A percentile compares a stretch with the other conserved stretches of the same genome.
phyloP scores from a whole-genome alignment of 2,329 filamentous ascomycete species.

The Aureobasidium sp. region DNA sequence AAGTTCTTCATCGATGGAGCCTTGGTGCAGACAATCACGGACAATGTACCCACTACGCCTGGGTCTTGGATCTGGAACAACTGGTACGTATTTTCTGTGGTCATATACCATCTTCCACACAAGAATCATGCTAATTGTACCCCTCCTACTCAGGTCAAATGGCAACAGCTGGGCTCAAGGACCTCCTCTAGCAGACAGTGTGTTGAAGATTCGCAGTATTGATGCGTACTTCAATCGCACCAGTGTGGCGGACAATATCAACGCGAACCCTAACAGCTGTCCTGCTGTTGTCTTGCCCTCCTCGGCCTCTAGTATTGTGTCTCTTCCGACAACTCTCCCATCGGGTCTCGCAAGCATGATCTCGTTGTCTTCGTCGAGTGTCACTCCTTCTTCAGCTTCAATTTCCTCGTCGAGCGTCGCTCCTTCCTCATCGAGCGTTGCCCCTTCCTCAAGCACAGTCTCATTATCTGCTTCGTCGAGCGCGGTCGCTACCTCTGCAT shows the following conservation, averaged over 20 bases:
- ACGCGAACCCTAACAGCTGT: not conserved
- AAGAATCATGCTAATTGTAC: not conserved
- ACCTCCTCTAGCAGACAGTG: slow-evolving; percentile 69
- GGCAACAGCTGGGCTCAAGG: slow-evolving; percentile 80
- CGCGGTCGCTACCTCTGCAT: not conserved
- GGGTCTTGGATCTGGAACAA: slow-evolving; percentile 76
- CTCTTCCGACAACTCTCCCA: too few species aligned
- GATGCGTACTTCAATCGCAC: slow-evolving; percentile 65
- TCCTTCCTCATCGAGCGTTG: not conserved
- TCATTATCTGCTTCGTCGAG: not conserved
- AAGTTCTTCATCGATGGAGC: slow-evolving; percentile 74
- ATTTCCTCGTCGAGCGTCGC: not conserved
- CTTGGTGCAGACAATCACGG: slow-evolving; percentile 60
- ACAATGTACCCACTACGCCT: slow-evolving; percentile 55
- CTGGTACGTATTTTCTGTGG: slow-evolving; percentile 49
- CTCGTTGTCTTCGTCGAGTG: not conserved
- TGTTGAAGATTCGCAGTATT: slow-evolving; percentile 72
- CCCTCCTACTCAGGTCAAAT: slow-evolving; percentile 51
- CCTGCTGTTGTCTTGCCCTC: slow-evolving; percentile 1
- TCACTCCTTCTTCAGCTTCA: not conserved
- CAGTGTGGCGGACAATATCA: not conserved
- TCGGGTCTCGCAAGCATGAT: too few species aligned
- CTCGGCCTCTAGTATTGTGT: too few species aligned
- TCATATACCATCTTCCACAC: not conserved
- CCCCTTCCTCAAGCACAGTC: not conserved